A percentile compares a stretch with the other conserved stretches of the same genome.
These are phyloP conservation scores for Pseudonectria foliicola DNA, from an alignment of 2,329 filamentous ascomycete species.

Conservation along the genomic window DNA sequence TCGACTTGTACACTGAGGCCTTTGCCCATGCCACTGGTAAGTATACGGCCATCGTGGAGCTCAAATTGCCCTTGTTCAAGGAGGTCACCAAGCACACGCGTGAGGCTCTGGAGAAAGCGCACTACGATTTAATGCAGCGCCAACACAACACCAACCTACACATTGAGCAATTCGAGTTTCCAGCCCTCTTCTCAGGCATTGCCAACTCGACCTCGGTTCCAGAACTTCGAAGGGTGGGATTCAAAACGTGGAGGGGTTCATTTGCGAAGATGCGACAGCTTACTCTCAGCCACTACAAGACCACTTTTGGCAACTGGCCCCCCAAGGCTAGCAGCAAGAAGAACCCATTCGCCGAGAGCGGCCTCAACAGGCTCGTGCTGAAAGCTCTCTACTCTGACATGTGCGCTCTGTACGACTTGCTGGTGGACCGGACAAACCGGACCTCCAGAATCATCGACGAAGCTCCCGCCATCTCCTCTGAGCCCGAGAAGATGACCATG, in stretches of 20 bases:
- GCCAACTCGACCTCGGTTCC: constrained; percentile 73
- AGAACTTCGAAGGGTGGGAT: constrained; percentile 72
- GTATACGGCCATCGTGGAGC: constrained; percentile 62
- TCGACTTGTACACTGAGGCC: constrained; percentile 79
- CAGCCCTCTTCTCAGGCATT: constrained; percentile 78
- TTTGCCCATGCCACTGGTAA: constrained; percentile 90
- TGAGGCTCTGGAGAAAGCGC: constrained; percentile 74
- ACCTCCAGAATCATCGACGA: constrained; percentile 75
- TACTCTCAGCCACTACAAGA: constrained; percentile 59
- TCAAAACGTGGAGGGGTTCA: constrained; percentile 72
- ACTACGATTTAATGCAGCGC: constrained; percentile 69
- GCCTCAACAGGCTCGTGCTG: constrained; percentile 77
- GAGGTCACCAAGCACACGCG: constrained; percentile 65
- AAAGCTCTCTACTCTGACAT: constrained; percentile 80
- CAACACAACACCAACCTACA: constrained; percentile 63
- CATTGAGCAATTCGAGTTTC: constrained; percentile 86
- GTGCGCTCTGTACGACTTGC: constrained; percentile 76
- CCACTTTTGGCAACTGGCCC: constrained; percentile 65
- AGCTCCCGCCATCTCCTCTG: constrained; percentile 46
- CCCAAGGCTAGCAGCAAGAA: constrained; percentile 89
- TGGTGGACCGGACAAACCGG: constrained; percentile 71
- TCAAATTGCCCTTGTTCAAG: constrained; percentile 62
- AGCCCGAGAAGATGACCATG: constrained; percentile 52
- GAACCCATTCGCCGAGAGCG: constrained; percentile 78
- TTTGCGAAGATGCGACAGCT: constrained; percentile 72